A percentile compares a stretch with the other conserved stretches of the same genome.
Conservation (phyloP, 306 rosid species). For the Inga leiocalycina region DNA sequence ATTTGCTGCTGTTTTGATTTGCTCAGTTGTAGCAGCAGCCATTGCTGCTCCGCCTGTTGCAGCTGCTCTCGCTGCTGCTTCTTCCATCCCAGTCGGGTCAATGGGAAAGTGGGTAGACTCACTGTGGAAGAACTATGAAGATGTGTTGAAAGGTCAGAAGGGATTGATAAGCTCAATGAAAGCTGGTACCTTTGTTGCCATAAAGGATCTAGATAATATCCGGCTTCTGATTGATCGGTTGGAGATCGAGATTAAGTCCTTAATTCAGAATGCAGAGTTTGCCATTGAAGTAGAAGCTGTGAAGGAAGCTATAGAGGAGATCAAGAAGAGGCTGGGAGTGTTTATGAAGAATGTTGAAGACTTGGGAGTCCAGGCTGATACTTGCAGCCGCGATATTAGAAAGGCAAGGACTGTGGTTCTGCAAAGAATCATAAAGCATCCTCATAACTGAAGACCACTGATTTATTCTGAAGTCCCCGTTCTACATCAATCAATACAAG, state of each 20-base stretch:
- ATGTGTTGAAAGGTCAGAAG: slow-evolving; percentile 70
- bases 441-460: slow-evolving; percentile 43
- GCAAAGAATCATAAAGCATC: slow-evolving; percentile 73
- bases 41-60: slow-evolving; percentile 86
- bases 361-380: slow-evolving; percentile 80
- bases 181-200: slow-evolving; percentile 78
- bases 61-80: slow-evolving; percentile 75
- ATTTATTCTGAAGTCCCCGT: too few relatives aligned
- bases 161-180: slow-evolving; percentile 68
- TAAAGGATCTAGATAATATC: slow-evolving; percentile 81
- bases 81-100: slow-evolving; percentile 78
- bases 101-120: slow-evolving; percentile 91
- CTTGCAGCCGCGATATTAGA: slow-evolving; percentile 72
- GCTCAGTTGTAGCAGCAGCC: slow-evolving; percentile 89
- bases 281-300: slow-evolving; percentile 72
- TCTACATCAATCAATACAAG: too few relatives aligned
- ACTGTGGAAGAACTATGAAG: slow-evolving; percentile 70
- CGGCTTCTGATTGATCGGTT: slow-evolving; percentile 67
- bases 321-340: slow-evolving; percentile 66
- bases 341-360: slow-evolving; percentile 81
- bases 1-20: slow-evolving; percentile 78
- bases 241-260: slow-evolving; percentile 60
- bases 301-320: slow-evolving; percentile 69
- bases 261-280: slow-evolving; percentile 55
- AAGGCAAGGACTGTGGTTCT: slow-evolving; percentile 91